Percentiles rank a stretch among this genome's conserved stretches.
Evolutionary conservation across 2,329 filamentous ascomycete genomes (phyloP).

Genomic region (Fusarium setosum): DNA sequence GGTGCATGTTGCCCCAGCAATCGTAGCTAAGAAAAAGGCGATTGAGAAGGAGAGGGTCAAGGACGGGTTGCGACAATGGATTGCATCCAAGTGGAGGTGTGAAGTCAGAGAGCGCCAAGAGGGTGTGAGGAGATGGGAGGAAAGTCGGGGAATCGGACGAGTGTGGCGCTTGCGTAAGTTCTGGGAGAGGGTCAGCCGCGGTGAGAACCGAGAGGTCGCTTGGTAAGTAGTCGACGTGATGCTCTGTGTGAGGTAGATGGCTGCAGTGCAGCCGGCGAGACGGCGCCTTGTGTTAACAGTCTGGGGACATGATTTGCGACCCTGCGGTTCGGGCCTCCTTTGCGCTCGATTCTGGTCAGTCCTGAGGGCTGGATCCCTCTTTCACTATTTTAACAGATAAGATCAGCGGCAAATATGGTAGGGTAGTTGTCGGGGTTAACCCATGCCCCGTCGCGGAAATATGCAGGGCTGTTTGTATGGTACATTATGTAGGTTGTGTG

Average conservation of each 20-base stretch:
- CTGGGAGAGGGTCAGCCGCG: conserved; percentile 71
- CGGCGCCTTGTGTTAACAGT: background rate
- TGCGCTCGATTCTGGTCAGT: background rate
- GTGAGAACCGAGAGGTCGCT: conserved; percentile 42
- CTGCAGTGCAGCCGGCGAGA: background rate
- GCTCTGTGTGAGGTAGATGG: conserved; percentile 1
- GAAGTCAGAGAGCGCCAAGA: conserved; percentile 64
- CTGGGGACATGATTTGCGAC: background rate
- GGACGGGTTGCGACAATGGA: conserved; percentile 73
- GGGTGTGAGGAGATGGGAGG: conserved; percentile 59
- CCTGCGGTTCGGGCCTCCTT: background rate
- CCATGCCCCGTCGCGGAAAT: conserved; percentile 1
- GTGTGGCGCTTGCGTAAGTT: conserved; percentile 73
- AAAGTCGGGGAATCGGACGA: conserved; percentile 63
- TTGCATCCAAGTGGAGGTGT: conserved; percentile 67
- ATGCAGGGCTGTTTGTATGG: conserved; percentile 35
- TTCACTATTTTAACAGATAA: conserved; percentile 11
- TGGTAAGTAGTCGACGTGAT: conserved; percentile 34
- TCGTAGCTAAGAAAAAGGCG: conserved; percentile 71
- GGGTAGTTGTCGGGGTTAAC: conserved; percentile 3
- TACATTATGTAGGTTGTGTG: conserved; percentile 42
- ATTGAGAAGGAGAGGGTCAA: conserved; percentile 77
- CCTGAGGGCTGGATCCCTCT: conserved; percentile 5
- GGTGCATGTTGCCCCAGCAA: conserved; percentile 64
- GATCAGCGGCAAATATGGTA: background rate